These are phyloP conservation scores for Apostasia ramifera DNA, from an alignment of 106 monocot genomes.

Conservation along the genomic window DNA sequence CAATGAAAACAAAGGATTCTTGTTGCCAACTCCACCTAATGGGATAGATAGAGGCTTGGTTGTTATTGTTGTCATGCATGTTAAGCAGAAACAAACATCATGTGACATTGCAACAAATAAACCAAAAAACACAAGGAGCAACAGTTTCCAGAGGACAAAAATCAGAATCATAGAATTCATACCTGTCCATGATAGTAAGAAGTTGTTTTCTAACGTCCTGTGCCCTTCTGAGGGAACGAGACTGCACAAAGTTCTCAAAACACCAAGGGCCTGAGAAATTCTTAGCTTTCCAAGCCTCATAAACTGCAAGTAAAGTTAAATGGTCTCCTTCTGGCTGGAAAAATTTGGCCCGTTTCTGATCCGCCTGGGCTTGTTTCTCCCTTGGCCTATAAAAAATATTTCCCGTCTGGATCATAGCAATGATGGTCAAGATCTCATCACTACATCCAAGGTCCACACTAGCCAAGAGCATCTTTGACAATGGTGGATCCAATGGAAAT, in stretches of 20 bases:
- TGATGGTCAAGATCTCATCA: slow-evolving; percentile 93
- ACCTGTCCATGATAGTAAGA: slow-evolving; percentile 96
- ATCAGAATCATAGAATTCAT: slow-evolving; percentile 5
- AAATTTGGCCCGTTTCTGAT: slow-evolving; percentile 95
- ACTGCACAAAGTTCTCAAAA: slow-evolving; percentile 96
- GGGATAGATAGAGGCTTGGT: too few species aligned
- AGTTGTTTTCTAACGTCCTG: slow-evolving; percentile 97
- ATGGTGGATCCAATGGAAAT: slow-evolving; percentile 84
- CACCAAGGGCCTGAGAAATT: slow-evolving; percentile 99
- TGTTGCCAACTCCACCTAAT: too few species aligned
- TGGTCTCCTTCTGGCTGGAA: slow-evolving; percentile 98
- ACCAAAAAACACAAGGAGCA: not conserved
- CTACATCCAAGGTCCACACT: slow-evolving; percentile 97
- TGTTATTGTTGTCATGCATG: too few species aligned
- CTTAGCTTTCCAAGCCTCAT: slow-evolving; percentile 98
- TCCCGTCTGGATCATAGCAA: slow-evolving; percentile 91
- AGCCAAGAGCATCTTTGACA: slow-evolving; percentile 88
- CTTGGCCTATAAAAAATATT: slow-evolving; percentile 95
- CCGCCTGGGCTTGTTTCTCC: slow-evolving; percentile 94
- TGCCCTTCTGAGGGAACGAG: slow-evolving; percentile 84
- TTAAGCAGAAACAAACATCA: too few species aligned
- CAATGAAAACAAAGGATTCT: too few species aligned
- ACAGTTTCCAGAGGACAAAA: not conserved
- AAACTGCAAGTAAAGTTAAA: slow-evolving; percentile 86
- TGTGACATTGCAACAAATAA: too few species aligned